Evolutionary conservation across 371 early-diverging fungal genomes (phyloP).

Genomic region (Rhizopus delemar): DNA sequence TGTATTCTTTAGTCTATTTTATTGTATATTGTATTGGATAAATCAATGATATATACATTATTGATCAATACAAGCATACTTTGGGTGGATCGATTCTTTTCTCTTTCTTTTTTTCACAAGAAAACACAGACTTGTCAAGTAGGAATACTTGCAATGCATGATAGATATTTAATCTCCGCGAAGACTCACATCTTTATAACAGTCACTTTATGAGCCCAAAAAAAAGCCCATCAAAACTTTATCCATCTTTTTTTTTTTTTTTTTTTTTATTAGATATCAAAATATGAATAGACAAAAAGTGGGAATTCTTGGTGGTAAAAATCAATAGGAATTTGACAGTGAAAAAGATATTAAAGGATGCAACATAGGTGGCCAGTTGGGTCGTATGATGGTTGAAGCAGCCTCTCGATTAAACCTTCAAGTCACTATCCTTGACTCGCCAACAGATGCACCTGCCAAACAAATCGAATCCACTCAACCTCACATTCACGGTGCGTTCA

Average conservation of each 20-base stretch:
- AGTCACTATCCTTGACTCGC: slow-evolving; percentile 82
- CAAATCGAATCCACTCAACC: slow-evolving; percentile 72
- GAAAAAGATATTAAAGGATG: background rate
- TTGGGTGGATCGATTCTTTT: no score
- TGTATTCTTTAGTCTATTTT: no score
- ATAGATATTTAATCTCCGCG: slow-evolving; percentile 6
- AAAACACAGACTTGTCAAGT: background rate
- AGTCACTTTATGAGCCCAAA: background rate
- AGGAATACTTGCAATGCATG: background rate
- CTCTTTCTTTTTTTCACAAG: background rate
- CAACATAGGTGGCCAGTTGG: slow-evolving; percentile 84
- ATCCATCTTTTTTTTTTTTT: slow-evolving; percentile 1
- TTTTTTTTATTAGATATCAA: background rate
- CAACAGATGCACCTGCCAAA: slow-evolving; percentile 77
- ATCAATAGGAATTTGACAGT: background rate
- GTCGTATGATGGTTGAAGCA: slow-evolving; percentile 95
- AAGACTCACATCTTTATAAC: slow-evolving; percentile 4
- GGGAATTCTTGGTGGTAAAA: slow-evolving; percentile 68
- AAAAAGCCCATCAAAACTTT: background rate
- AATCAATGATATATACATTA: no score
- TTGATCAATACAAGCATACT: no score
- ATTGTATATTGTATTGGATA: no score
- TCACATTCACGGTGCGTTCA: slow-evolving; percentile 84
- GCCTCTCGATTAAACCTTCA: slow-evolving; percentile 86
- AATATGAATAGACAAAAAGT: slow-evolving; percentile 63